These are phyloP conservation scores for Solanum gracilifrons DNA, from an alignment of 257 asterid genomes.

Conservation along the genomic window DNA sequence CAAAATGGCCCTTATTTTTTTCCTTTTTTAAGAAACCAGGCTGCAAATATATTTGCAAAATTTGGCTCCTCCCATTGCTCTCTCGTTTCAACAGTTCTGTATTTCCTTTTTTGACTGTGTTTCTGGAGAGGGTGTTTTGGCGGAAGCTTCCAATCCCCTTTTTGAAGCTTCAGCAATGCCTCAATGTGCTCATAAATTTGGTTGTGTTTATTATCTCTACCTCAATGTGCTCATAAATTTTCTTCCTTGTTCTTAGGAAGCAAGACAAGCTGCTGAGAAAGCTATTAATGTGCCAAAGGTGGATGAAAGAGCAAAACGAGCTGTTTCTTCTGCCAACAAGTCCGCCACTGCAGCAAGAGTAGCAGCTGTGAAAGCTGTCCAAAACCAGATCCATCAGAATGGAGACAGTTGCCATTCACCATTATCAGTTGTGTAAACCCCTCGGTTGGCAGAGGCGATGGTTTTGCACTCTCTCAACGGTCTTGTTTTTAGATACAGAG, in stretches of 20 bases:
- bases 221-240: neutral
- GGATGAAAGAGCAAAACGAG: constrained; percentile 33
- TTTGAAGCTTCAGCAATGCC: neutral
- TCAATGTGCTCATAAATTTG: neutral
- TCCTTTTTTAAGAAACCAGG: neutral
- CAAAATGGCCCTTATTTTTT: neutral
- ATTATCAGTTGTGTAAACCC: constrained; percentile 1
- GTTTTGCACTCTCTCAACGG: neutral
- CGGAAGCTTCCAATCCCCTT: neutral
- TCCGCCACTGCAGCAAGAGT: constrained; percentile 49
- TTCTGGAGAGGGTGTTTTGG: neutral
- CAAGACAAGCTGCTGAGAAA: constrained; percentile 23
- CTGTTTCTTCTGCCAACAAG: constrained; percentile 31
- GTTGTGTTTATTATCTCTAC: neutral
- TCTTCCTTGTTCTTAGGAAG: constrained; percentile 22
- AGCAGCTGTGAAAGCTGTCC: constrained; percentile 42
- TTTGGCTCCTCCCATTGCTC: neutral
- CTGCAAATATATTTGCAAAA: neutral
- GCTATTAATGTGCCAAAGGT: constrained; percentile 16
- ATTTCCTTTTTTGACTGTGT: neutral
- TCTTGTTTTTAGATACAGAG: neutral
- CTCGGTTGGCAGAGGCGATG: neutral
- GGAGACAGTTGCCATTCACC: neutral
- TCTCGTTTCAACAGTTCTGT: neutral
- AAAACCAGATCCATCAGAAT: constrained; percentile 25